phyloP scores from a whole-genome alignment of 768 basidiomycete genomes.

The Candolleomyces efflorescens region DNA sequence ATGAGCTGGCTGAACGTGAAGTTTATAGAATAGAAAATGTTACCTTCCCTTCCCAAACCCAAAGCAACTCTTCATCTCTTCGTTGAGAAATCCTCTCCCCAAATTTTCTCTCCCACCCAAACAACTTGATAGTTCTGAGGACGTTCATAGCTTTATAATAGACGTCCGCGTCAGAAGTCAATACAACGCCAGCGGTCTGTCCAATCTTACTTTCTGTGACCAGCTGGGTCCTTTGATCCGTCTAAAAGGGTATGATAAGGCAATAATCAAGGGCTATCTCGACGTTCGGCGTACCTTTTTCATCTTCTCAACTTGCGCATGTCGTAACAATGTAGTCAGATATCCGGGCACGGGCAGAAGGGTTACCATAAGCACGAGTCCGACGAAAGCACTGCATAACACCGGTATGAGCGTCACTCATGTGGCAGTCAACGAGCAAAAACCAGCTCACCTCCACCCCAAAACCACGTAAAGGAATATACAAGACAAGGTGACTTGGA shows the following conservation, averaged over 20 bases:
- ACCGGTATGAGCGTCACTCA: not conserved
- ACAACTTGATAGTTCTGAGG: conserved; percentile 72
- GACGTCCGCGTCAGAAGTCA: conserved; percentile 7
- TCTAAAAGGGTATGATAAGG: conserved; percentile 31
- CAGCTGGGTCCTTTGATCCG: conserved; percentile 55
- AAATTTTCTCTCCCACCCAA: conserved; percentile 65
- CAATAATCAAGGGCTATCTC: conserved; percentile 37
- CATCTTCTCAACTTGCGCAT: conserved; percentile 50
- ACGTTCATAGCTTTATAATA: conserved; percentile 43
- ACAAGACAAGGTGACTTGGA: conserved; percentile 36
- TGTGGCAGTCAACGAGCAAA: not conserved
- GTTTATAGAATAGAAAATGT: not conserved
- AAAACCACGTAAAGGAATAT: conserved; percentile 43
- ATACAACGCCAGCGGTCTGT: not conserved
- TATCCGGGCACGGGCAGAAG: conserved; percentile 21
- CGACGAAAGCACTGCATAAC: conserved; percentile 1
- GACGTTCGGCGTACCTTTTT: conserved; percentile 51
- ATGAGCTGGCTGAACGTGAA: not conserved
- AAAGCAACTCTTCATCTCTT: conserved; percentile 59
- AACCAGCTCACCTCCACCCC: conserved; percentile 36
- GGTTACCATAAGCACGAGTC: conserved; percentile 3
- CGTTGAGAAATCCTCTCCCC: conserved; percentile 47
- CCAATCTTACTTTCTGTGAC: conserved; percentile 51
- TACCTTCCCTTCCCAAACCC: conserved; percentile 45
- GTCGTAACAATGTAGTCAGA: conserved; percentile 35